phyloP scores from a whole-genome alignment of 2,329 filamentous ascomycete genomes.

The Thielaviopsis musarum region DNA sequence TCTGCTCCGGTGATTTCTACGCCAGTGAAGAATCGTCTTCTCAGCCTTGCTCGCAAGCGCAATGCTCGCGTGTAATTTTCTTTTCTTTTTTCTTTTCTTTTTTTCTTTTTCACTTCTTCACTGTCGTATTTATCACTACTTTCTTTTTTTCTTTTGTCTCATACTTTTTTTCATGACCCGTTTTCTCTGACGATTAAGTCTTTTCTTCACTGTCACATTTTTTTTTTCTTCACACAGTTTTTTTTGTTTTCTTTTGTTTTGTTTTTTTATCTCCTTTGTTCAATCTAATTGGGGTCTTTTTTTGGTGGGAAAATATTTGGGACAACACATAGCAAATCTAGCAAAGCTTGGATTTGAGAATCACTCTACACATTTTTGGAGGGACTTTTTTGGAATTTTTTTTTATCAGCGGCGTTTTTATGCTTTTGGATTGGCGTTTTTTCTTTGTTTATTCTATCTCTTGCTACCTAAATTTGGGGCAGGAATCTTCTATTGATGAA shows the following conservation, averaged over 20 bases:
- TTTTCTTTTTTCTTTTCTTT: not conserved
- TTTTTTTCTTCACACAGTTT: too few species aligned
- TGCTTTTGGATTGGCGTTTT: not conserved
- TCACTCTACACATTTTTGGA: too few species aligned
- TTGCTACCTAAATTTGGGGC: not conserved
- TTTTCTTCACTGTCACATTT: too few species aligned
- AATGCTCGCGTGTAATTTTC: constrained; percentile 3
- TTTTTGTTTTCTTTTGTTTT: not conserved
- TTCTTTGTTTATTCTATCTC: not conserved
- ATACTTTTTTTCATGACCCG: not conserved
- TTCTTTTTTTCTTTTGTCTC: constrained; percentile 3
- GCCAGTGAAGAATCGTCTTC: constrained; percentile 11
- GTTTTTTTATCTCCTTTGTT: not conserved
- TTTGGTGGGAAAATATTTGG: not conserved
- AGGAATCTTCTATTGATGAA: not conserved
- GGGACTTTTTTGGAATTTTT: too few species aligned
- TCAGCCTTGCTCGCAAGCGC: constrained; percentile 9
- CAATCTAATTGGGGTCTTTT: not conserved
- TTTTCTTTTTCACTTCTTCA: not conserved
- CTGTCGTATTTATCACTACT: not conserved
- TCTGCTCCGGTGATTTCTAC: constrained; percentile 10
- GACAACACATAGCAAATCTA: not conserved
- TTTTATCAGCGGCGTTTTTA: too few species aligned
- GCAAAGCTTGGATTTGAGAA: too few species aligned
- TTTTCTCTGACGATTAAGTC: too few species aligned